Base-by-base conservation (phyloP, 257 asterid genomes). In the Nicotiana noctiflora region DNA sequence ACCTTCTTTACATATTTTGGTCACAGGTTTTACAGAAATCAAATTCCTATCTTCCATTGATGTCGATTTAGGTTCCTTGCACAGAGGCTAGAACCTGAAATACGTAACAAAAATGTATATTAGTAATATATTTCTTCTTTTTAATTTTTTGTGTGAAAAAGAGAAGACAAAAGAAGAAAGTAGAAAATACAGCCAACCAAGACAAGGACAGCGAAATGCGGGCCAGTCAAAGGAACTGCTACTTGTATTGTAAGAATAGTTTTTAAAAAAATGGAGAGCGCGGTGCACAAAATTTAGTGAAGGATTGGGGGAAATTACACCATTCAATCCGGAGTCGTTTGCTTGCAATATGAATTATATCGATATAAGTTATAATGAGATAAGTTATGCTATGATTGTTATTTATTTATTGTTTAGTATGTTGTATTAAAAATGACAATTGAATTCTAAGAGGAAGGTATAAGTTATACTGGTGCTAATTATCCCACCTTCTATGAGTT, bases 151-250 rank as follows among this genome's bases (percentile, higher is more conserved):
- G 75, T 76, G 68, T 82, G 87, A 76, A 44, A 40, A 81, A 27
- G 86, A 70, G 75, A 49, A 76, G 56, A 65, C 18, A 40, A 59
- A 80, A 80, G 75, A 21, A 67, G 56, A 68, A 86, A 75, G 79
- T 19, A 44, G 77, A 44, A 62, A 77, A 74, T 74, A 74, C 79
- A 74, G 84, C 40, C 85, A 80, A 57, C 82, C 79, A 57, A 29
- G 67, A 57, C 67, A 37, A 5, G 44, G 82, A 82, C 87, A 87
- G 86, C 82, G 34, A 80, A 65, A 80, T 37, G 81, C 85, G 85
- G 84, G 81, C 81, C 87, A 80, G 82, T 76, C 84, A 32, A 68
- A 29, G 77, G 75, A 63, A 53, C 14, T 72, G 21, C 60, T 72
- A 72, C 21, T 49, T 49, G 78, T 72, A 14, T 29, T 6, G 18